These are phyloP conservation scores for Lentinula sp. DNA, from an alignment of 768 basidiomycete species.

Conservation along the genomic window DNA sequence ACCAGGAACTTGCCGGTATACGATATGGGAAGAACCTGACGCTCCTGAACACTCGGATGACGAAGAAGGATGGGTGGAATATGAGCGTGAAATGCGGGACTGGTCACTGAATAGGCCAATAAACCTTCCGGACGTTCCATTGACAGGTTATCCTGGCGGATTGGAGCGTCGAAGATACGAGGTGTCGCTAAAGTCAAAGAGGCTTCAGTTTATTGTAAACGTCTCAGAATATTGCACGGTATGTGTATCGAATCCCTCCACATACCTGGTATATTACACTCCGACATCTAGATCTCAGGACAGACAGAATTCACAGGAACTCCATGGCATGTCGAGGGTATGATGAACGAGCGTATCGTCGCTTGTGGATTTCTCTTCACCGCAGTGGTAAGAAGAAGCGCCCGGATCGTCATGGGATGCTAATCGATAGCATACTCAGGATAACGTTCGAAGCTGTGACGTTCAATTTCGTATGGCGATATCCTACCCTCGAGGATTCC, in stretches of 20 bases:
- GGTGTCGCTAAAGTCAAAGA: conserved; percentile 30
- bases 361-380: conserved; percentile 38
- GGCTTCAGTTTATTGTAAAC: conserved; percentile 35
- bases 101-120: conserved; percentile 40
- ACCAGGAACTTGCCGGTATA: conserved; percentile 31
- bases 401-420: background rate
- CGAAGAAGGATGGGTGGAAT: conserved; percentile 39
- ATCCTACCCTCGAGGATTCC: conserved; percentile 35
- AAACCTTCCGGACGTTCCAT: conserved; percentile 37
- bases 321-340: conserved; percentile 47
- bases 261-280: too few relatives aligned
- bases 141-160: conserved; percentile 36
- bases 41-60: conserved; percentile 43
- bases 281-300: conserved; percentile 16
- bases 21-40: conserved; percentile 42
- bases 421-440: conserved; percentile 19
- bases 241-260: conserved; percentile 12
- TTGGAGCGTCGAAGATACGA: conserved; percentile 33
- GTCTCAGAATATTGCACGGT: conserved; percentile 37
- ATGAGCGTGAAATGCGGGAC: conserved; percentile 33
- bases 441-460: conserved; percentile 31
- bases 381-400: conserved; percentile 25
- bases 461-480: conserved; percentile 48
- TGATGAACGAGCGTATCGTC: conserved; percentile 45
- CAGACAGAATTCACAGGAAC: conserved; percentile 25